Evolutionary conservation across 202 grass and related monocot genomes (phyloP).

Genomic region (Setaria viridis): DNA sequence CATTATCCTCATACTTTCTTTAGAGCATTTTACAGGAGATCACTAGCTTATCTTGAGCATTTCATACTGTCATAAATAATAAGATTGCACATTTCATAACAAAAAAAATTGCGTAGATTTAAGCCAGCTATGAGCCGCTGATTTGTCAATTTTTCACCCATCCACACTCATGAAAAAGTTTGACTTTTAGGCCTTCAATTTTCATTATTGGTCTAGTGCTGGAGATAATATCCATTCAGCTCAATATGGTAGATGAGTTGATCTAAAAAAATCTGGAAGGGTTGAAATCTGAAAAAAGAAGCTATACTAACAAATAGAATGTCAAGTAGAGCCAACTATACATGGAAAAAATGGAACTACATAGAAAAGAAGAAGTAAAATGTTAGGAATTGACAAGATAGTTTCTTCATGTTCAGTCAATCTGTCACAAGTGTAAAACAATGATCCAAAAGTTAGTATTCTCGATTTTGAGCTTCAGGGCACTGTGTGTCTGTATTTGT

Average conservation of each 20-base stretch:
- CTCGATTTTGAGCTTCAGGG: background rate
- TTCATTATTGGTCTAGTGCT: background rate
- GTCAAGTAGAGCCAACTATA: background rate
- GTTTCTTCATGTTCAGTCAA: background rate
- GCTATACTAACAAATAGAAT: background rate
- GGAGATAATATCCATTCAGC: conserved; percentile 14
- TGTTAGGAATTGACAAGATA: conserved; percentile 5
- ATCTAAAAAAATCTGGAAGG: background rate
- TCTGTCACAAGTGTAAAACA: background rate
- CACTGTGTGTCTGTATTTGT: background rate
- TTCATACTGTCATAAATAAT: background rate
- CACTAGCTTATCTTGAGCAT: background rate
- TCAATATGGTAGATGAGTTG: conserved; percentile 6
- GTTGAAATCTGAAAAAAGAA: background rate
- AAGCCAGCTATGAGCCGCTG: background rate
- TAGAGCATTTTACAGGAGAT: conserved; percentile 14
- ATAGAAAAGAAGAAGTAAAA: background rate
- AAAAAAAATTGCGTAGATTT: background rate
- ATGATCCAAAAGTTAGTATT: background rate
- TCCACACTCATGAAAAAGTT: background rate
- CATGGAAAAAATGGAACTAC: background rate
- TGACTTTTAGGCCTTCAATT: background rate
- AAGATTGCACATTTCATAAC: background rate
- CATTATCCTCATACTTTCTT: background rate
- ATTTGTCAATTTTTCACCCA: conserved; percentile 6